phyloP scores from a whole-genome alignment of 306 rosid genomes.

The Rubus idaeus region DNA sequence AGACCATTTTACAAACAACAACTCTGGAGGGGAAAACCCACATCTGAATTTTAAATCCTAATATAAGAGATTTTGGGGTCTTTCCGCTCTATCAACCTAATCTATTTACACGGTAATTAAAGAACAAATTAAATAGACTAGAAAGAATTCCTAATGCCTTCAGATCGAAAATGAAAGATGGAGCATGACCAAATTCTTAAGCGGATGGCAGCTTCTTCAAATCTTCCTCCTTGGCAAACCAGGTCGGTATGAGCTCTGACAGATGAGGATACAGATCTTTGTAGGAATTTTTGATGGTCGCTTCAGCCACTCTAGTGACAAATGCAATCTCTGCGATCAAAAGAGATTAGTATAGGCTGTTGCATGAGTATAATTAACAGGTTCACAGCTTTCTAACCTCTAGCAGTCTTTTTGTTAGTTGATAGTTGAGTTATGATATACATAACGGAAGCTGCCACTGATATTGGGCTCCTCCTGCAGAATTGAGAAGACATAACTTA shows the following conservation, averaged over 20 bases:
- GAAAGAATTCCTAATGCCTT: slow-evolving; percentile 6
- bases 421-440: slow-evolving; percentile 17
- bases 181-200: background rate
- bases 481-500: background rate
- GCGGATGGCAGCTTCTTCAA: slow-evolving; percentile 4
- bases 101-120: background rate
- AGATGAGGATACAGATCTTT: slow-evolving; percentile 28
- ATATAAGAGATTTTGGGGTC: background rate
- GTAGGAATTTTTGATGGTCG: slow-evolving; percentile 21
- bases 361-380: background rate
- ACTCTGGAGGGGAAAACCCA: background rate
- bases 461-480: slow-evolving; percentile 26
- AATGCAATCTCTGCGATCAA: slow-evolving; percentile 9
- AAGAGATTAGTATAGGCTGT: background rate
- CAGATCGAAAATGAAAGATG: background rate
- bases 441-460: slow-evolving; percentile 18
- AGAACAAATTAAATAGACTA: background rate
- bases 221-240: slow-evolving; percentile 15
- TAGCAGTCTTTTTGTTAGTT: background rate
- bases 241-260: background rate
- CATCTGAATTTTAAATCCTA: background rate
- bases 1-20: background rate
- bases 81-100: background rate
- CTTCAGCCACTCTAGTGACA: slow-evolving; percentile 17
- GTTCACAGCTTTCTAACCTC: slow-evolving; percentile 9